A percentile compares a stretch with the other conserved stretches of the same genome.
These are phyloP conservation scores for Wickerhamomyces bovis DNA, from an alignment of 805 yeast genomes.

Conservation along the genomic window DNA sequence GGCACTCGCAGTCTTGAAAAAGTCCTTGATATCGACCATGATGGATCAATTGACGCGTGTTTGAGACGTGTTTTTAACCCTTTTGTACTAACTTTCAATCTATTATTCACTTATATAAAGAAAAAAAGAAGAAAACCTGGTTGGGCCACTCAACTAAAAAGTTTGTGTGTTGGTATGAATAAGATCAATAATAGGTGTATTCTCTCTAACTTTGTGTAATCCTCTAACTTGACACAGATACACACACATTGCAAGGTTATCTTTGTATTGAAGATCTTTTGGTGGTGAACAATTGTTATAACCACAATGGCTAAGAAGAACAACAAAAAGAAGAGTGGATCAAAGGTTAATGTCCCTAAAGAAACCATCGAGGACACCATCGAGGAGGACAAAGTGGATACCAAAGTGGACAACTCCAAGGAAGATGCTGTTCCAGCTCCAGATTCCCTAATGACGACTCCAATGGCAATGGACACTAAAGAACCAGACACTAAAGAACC, in stretches of 20 bases:
- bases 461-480: not conserved
- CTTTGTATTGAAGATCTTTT: not conserved
- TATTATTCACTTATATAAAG: too few relatives aligned
- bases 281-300: not conserved
- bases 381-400: constrained; percentile 3
- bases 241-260: not conserved
- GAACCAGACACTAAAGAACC: constrained; percentile 6
- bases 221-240: too few relatives aligned
- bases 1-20: constrained; percentile 25
- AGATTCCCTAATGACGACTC: too few relatives aligned
- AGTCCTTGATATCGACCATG: constrained; percentile 34
- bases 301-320: constrained; percentile 15
- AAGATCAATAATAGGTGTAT: too few relatives aligned
- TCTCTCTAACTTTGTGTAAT: too few relatives aligned
- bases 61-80: not conserved
- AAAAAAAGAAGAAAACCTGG: too few relatives aligned
- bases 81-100: too few relatives aligned
- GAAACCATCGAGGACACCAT: not conserved
- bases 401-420: not conserved
- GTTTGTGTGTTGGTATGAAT: too few relatives aligned
- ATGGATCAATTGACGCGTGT: not conserved
- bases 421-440: constrained; percentile 1
- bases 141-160: too few relatives aligned
- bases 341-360: not conserved
- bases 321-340: constrained; percentile 11